A percentile compares a stretch with the other conserved stretches of the same genome.
These are phyloP conservation scores for Phlegmacium glaucopus DNA, from an alignment of 768 basidiomycete species.

Conservation along the genomic window DNA sequence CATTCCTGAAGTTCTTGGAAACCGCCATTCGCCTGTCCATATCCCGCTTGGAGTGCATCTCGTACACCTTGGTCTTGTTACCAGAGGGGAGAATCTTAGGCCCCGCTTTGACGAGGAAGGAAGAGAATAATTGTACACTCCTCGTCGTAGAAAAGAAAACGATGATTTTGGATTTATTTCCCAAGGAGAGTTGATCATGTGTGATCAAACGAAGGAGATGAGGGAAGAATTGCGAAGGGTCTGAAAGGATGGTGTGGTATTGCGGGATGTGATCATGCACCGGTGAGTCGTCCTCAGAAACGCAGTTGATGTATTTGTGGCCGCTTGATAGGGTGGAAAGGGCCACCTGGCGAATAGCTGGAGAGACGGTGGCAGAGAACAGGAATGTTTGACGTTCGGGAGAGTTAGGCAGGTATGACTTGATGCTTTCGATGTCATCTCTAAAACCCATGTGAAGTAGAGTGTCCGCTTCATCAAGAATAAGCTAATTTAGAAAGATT, in stretches of 20 bases:
- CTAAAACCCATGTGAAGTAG: constrained; percentile 92
- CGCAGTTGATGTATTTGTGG: constrained; percentile 73
- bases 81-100: constrained; percentile 47
- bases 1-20: constrained; percentile 59
- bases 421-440: constrained; percentile 76
- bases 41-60: constrained; percentile 77
- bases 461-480: constrained; percentile 92
- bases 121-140: constrained; percentile 73
- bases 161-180: constrained; percentile 59
- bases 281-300: constrained; percentile 56
- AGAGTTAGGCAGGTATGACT: constrained; percentile 52
- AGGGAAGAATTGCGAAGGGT: constrained; percentile 65
- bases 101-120: constrained; percentile 51
- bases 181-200: constrained; percentile 80
- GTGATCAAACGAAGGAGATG: constrained; percentile 78
- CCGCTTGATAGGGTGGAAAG: constrained; percentile 52
- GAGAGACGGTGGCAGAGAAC: constrained; percentile 85
- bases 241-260: constrained; percentile 71
- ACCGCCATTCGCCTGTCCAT: constrained; percentile 55
- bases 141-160: constrained; percentile 86
- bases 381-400: constrained; percentile 85
- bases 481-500: constrained; percentile 46
- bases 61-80: constrained; percentile 54
- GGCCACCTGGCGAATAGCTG: constrained; percentile 68
- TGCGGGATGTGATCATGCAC: constrained; percentile 79